Base-by-base conservation (phyloP, 768 basidiomycete species). In the Piloderma croceum region DNA sequence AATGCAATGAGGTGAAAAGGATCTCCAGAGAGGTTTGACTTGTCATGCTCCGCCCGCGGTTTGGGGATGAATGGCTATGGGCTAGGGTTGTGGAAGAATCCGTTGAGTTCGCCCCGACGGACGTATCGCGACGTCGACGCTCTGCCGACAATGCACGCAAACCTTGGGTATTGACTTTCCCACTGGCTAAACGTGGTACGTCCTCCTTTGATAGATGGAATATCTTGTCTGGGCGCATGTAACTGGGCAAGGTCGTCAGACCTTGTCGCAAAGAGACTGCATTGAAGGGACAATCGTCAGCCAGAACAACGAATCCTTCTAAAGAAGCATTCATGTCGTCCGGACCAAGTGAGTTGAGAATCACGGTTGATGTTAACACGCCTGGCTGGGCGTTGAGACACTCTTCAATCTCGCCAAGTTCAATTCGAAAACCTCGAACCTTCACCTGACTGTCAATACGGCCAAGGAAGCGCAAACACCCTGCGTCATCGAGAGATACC, bases 141-240 rank as follows among this genome's bases (percentile, higher is more conserved):
- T n/a, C n/a, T n/a, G n/a, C n/a, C n/a, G n/a, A n/a, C n/a, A n/a
- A n/a, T 81, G 98, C 98, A 9, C 96, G 96, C 33, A 99, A 77
- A 0, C 90, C 88, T 0, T 94, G 94, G 58, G 98, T 99, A 69
- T 99, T 96, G 59, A 99, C 83, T 67, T 99, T 99, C 46, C 96
- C 96, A 59, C 98, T 99, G 6, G 96, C 96, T 53, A 97, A 98
- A 36, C 98, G 76, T n/a, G 96, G 96, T 87, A 99, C 94, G n/a
- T n/a, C n/a, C n/a, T n/a, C n/a, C 40, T 91, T 83, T 38, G 75
- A 76, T 20, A 99, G 76, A 0, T 96, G 96, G 7, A 24, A 24
- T 33, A 43, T n/a, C 92, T 92, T 63, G 5, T 89, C 79, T 5
- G 96, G 96, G 27, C 98, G 79, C 50, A 89, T 91, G 64, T 99